Evolutionary conservation across 1,139 yeast species (phyloP).

Genomic region (Candida neerlandica): DNA sequence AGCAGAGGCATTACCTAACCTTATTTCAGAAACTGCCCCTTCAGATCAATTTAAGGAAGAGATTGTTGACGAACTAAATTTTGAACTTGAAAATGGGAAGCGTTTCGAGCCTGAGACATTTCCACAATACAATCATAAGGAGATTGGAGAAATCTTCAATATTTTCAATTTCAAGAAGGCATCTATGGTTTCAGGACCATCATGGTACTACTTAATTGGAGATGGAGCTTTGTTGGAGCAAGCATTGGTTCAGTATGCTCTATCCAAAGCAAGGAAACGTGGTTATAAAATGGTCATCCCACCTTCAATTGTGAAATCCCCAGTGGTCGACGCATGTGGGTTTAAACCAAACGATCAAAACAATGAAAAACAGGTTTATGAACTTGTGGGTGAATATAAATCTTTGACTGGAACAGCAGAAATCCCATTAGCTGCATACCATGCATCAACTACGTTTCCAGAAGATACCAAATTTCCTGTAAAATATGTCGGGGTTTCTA

Average conservation of each 20-base stretch:
- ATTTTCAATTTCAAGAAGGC: conserved; percentile 75
- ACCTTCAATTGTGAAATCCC: conserved; percentile 82
- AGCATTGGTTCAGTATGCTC: conserved; percentile 81
- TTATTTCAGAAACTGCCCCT: conserved; percentile 56
- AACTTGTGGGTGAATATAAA: conserved; percentile 50
- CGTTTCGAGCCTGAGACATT: neutral
- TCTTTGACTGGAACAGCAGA: conserved; percentile 95
- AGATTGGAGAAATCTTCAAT: conserved; percentile 61
- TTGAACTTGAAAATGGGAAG: conserved; percentile 26
- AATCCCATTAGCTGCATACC: conserved; percentile 84
- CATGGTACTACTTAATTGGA: conserved; percentile 84
- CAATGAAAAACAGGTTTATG: conserved; percentile 84
- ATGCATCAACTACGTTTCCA: conserved; percentile 30
- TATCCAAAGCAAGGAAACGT: conserved; percentile 60
- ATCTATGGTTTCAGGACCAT: conserved; percentile 75
- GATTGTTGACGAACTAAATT: conserved; percentile 54
- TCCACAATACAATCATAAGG: conserved; percentile 58
- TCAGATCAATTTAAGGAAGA: conserved; percentile 40
- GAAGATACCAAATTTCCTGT: conserved; percentile 43
- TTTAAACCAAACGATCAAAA: conserved; percentile 91
- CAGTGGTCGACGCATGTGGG: conserved; percentile 86
- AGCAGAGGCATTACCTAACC: conserved; percentile 69
- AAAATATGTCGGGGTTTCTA: conserved; percentile 76
- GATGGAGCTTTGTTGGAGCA: conserved; percentile 91
- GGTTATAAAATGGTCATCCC: conserved; percentile 80